Conservation (phyloP, 2,329 filamentous ascomycete species). For the Sclerotinia trifoliorum region DNA sequence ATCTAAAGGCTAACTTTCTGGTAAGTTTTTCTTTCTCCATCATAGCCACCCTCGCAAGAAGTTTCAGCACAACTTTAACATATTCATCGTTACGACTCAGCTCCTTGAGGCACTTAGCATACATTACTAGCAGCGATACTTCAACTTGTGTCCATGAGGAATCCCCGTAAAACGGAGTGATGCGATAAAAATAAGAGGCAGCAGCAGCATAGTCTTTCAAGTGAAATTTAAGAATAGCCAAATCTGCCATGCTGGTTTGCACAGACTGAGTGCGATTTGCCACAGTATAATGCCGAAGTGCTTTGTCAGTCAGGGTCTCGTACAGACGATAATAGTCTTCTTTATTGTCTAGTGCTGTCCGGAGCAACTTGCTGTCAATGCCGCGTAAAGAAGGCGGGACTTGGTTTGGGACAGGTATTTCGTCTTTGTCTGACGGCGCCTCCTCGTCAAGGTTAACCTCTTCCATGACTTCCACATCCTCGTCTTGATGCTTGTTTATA, state of each 20-base stretch:
- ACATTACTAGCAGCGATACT: slow-evolving; percentile 80
- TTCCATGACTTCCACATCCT: slow-evolving; percentile 48
- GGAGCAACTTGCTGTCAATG: slow-evolving; percentile 56
- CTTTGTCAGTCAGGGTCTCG: slow-evolving; percentile 78
- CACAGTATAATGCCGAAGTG: slow-evolving; percentile 77
- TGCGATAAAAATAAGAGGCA: slow-evolving; percentile 72
- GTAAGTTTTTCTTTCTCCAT: slow-evolving; percentile 52
- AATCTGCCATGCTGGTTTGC: slow-evolving; percentile 75
- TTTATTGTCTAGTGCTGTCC: slow-evolving; percentile 58
- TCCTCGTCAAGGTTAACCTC: slow-evolving; percentile 53
- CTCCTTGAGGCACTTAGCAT: slow-evolving; percentile 76
- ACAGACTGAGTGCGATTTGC: slow-evolving; percentile 77
- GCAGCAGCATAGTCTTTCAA: slow-evolving; percentile 72
- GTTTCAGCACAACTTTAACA: slow-evolving; percentile 69
- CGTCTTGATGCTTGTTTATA: slow-evolving; percentile 48
- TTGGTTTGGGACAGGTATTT: not conserved
- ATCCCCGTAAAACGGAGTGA: slow-evolving; percentile 76
- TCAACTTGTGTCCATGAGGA: slow-evolving; percentile 79
- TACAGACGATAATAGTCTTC: slow-evolving; percentile 66
- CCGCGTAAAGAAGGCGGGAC: slow-evolving; percentile 43
- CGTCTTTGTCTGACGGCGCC: not conserved
- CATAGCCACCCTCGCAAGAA: slow-evolving; percentile 66
- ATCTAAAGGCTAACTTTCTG: slow-evolving; percentile 38
- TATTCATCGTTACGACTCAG: slow-evolving; percentile 77
- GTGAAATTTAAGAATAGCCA: slow-evolving; percentile 80